These are phyloP conservation scores for Chaetoscypha palmicola DNA, from an alignment of 2,329 filamentous ascomycete species.

Conservation along the genomic window DNA sequence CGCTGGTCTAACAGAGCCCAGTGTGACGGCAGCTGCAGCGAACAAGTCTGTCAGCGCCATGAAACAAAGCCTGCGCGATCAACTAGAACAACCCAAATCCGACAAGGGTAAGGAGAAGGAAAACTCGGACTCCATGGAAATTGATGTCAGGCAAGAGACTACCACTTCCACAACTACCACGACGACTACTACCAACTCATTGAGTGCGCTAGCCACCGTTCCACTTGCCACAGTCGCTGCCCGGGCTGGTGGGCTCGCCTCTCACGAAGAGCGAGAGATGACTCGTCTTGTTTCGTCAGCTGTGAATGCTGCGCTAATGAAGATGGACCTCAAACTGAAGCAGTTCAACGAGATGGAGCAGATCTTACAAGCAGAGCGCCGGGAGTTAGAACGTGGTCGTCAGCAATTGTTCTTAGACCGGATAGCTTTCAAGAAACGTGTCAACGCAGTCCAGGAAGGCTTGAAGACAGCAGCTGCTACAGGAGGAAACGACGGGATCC, in stretches of 20 bases:
- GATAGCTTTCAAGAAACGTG: conserved; percentile 79
- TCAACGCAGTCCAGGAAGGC: conserved; percentile 72
- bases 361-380: conserved; percentile 82
- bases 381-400: conserved; percentile 83
- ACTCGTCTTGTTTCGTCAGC: conserved; percentile 86
- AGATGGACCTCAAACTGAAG: conserved; percentile 89
- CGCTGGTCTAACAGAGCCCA: conserved; percentile 82
- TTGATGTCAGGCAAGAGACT: conserved; percentile 48
- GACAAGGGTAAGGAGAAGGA: conserved; percentile 53
- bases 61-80: conserved; percentile 69
- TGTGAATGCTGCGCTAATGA: conserved; percentile 89
- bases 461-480: conserved; percentile 44
- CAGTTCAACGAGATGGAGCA: conserved; percentile 97
- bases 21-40: conserved; percentile 82
- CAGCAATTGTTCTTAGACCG: conserved; percentile 93
- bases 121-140: conserved; percentile 54
- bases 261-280: conserved; percentile 95
- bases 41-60: conserved; percentile 83
- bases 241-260: conserved; percentile 79
- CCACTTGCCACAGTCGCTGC: conserved; percentile 82
- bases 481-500: conserved; percentile 33
- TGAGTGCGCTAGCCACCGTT: conserved; percentile 59
- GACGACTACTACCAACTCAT: conserved; percentile 41
- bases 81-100: conserved; percentile 58
- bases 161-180: conserved; percentile 41